Base-by-base conservation (phyloP, 495 filamentous ascomycete genomes). In the Pyrenula aspistea region DNA sequence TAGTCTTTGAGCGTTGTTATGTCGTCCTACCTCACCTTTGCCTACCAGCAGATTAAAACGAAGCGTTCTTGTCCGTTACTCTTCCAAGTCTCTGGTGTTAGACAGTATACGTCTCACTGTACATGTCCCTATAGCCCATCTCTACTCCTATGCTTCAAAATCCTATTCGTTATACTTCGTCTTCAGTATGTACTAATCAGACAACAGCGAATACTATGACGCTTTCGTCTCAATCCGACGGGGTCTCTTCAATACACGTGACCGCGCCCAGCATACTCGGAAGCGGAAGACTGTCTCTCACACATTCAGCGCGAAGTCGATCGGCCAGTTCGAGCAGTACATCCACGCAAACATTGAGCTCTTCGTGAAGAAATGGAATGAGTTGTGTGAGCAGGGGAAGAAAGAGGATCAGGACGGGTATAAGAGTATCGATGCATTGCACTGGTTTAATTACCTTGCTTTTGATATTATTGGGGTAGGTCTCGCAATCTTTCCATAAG, bases 391-490 rank as follows among this genome's bases (percentile, higher is more conserved):
- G 8, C n/a, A 20, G 22, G 53, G 57, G 2, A 25, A 11, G 2
- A 19, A 11, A 2, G 77, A 42, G 15, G 15, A 42, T 42, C 80
- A 58, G 68, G 73, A 55, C 62, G 73, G 72, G 21, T 88, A 77
- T 62, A 78, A 74, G 10, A 74, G 81, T 56, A 69, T 95, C 51
- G 89, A 95, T 64, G 86, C 83, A 52, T 77, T 96, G 24, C 79
- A 90, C 65, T 96, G 91, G 91, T 93, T 92, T 79, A 96, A 96
- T 71, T 95, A 87, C 67, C 78, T 95, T 10, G 91, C 91, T 49
- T 96, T 96, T 61, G 91, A 96, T 62, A 88, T 93, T 55, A 96
- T 96, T 60, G 90, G 89, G 2, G 31, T 42, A 42, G n/a, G n/a
- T n/a, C n/a, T n/a, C n/a, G n/a, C n/a, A n/a, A n/a, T n/a, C n/a